These are phyloP conservation scores for Hydrangea macrophylla DNA, from an alignment of 148 eudicot genomes.

Conservation along the genomic window DNA sequence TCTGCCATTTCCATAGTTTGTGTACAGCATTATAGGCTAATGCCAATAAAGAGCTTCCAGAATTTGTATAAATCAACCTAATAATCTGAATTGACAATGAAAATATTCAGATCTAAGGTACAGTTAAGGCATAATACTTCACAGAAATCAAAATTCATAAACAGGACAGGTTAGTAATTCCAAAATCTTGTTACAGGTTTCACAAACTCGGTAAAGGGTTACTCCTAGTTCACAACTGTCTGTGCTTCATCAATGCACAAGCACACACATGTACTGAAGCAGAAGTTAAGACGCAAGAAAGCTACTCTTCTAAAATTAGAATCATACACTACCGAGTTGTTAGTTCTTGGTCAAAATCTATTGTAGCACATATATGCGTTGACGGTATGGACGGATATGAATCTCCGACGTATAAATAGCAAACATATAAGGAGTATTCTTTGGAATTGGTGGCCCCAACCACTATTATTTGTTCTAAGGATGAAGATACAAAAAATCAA, in stretches of 20 bases:
- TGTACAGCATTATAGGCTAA: slow-evolving; percentile 46
- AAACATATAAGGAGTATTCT: background rate
- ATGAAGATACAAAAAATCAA: background rate
- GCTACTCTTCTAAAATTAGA: background rate
- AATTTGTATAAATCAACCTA: slow-evolving; percentile 48
- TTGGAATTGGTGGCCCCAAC: background rate
- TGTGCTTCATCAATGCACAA: background rate
- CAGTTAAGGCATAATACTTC: background rate
- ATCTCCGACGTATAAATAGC: background rate
- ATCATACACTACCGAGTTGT: too few relatives aligned
- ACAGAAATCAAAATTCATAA: background rate
- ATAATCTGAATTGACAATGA: slow-evolving; percentile 28
- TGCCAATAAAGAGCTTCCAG: slow-evolving; percentile 54
- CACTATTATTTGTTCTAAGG: background rate
- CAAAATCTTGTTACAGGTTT: background rate
- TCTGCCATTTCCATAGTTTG: slow-evolving; percentile 65
- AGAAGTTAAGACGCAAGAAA: background rate
- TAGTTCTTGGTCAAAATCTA: background rate
- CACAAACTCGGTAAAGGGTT: background rate
- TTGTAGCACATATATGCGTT: background rate
- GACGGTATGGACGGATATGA: background rate
- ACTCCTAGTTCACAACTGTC: background rate
- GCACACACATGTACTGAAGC: background rate
- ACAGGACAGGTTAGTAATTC: background rate
- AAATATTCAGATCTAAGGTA: background rate